phyloP scores from a whole-genome alignment of 108 stramenopile species.

The Cyclotella sp. region DNA sequence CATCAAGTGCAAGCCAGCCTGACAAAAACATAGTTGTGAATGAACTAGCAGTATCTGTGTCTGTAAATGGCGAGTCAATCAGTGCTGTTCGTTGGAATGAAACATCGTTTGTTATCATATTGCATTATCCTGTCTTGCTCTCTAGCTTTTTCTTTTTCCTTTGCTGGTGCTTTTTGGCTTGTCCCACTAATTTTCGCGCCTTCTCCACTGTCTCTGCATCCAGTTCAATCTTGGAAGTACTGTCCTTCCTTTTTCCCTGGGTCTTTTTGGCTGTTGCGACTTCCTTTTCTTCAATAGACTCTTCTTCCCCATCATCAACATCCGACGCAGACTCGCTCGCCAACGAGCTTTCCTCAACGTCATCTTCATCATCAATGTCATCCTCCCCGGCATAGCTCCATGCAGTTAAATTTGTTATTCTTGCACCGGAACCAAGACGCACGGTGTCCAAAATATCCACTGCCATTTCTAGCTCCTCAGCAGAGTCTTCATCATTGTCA shows the following conservation, averaged over 20 bases:
- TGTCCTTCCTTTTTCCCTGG: conserved; percentile 11
- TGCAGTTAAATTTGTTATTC: conserved; percentile 79
- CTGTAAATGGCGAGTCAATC: too few relatives aligned
- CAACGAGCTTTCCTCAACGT: conserved; percentile 15
- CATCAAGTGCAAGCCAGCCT: neutral
- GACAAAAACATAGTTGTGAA: neutral
- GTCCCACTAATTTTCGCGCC: conserved; percentile 70
- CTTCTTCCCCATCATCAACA: conserved; percentile 29
- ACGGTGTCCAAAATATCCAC: conserved; percentile 83
- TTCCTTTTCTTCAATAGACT: conserved; percentile 17
- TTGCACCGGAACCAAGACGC: conserved; percentile 83
- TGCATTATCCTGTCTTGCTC: conserved; percentile 5
- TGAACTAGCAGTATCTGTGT: too few relatives aligned
- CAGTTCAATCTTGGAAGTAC: conserved; percentile 42
- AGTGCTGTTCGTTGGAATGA: neutral
- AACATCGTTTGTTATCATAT: too few relatives aligned
- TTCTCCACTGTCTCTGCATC: conserved; percentile 67
- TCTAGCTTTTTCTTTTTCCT: conserved; percentile 64
- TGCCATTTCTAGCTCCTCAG: conserved; percentile 65
- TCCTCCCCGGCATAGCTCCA: conserved; percentile 61
- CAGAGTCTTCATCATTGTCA: conserved; percentile 49
- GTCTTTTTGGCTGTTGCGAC: conserved; percentile 16
- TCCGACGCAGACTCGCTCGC: conserved; percentile 15
- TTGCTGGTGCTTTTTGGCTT: conserved; percentile 78
- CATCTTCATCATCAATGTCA: neutral